phyloP scores from a whole-genome alignment of 1,284 basidiomycete species.

The Microstroma glucosiphilum region DNA sequence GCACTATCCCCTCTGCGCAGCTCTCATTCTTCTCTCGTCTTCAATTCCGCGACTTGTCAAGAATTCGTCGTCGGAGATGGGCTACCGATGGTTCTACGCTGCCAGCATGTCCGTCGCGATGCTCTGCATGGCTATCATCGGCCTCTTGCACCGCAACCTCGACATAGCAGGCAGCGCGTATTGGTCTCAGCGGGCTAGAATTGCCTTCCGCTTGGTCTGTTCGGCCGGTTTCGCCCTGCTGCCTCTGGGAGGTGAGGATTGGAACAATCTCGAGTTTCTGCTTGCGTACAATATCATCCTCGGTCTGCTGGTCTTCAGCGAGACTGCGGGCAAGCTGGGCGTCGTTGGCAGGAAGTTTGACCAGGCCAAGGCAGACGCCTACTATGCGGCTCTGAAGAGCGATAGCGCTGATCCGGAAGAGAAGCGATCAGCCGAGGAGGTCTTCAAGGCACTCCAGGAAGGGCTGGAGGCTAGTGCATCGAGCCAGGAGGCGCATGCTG shows the following conservation, averaged over 20 bases:
- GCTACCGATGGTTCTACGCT: slow-evolving; percentile 40
- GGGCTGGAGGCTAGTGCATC: neutral
- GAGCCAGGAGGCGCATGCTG: neutral
- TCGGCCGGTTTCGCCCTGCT: slow-evolving; percentile 28
- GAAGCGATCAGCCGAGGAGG: neutral
- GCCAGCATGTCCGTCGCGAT: slow-evolving; percentile 28
- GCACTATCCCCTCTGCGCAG: slow-evolving; percentile 46
- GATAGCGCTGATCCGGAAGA: neutral
- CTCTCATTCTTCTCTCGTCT: slow-evolving; percentile 35
- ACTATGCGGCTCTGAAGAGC: neutral
- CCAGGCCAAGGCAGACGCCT: slow-evolving; percentile 18
- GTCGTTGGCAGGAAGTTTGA: slow-evolving; percentile 36
- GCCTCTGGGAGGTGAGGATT: slow-evolving; percentile 23
- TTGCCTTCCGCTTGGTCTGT: slow-evolving; percentile 27
- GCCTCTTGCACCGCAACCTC: slow-evolving; percentile 37
- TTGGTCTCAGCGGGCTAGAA: slow-evolving; percentile 31
- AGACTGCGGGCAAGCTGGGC: slow-evolving; percentile 46
- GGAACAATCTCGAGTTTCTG: slow-evolving; percentile 29
- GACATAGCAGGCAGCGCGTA: slow-evolving; percentile 29
- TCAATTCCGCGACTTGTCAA: slow-evolving; percentile 27
- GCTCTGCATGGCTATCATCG: slow-evolving; percentile 33
- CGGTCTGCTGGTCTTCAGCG: slow-evolving; percentile 29
- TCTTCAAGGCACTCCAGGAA: neutral
- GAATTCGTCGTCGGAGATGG: slow-evolving; percentile 18
- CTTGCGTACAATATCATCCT: slow-evolving; percentile 27